Base-by-base conservation (phyloP, 2,329 filamentous ascomycete species). In the Pestalotiopsis sp. region DNA sequence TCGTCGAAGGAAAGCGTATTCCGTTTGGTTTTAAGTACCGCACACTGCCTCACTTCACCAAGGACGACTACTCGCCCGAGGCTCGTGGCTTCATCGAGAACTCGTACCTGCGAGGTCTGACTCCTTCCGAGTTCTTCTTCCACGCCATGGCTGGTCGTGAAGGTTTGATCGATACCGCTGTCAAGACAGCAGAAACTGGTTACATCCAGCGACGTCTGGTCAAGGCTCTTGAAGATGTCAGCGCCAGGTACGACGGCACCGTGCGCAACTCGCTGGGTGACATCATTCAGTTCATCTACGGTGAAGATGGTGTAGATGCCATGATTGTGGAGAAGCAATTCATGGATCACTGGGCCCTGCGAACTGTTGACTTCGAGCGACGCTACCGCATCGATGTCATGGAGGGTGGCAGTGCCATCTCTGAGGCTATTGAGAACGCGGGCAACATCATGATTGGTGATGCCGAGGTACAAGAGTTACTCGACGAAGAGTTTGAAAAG, bases 61-160 rank as follows among this genome's bases (percentile, higher is more conserved):
- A 99, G 85, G 97, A 99, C 76, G 97, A 99, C 80, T 99, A 98
- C 81, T 98, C 95, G 23, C 94, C 96, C 12, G 95, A 98, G 79
- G 95, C 96, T 60, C 92, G 96, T 84, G 96, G 96, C 57, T 99
- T 99, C 77, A 96, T 99, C 23, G 96, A 99, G 81, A 99, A 99
- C 83, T 99, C 96, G 0, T 99, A 99, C 76, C 89, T 99, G 13
- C 93, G 96, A 85, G 96, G 96, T 67, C 84, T 99, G 69, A 99
- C 97, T 0, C 96, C 96, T 0, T 92, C 93, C 0, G 96, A 99
- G 75, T 99, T 99, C 84, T 99, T 98, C 85, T 99, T 99, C 88
- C 96, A 99, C 88, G 96, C 96, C 78, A 99, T 99, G 96, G 96
- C 96, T 86, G 96, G 96, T 94, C 91, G 96, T 85, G 96, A 99